Evolutionary conservation across 345 rosid species (phyloP).

Genomic region (Mangifera indica): DNA sequence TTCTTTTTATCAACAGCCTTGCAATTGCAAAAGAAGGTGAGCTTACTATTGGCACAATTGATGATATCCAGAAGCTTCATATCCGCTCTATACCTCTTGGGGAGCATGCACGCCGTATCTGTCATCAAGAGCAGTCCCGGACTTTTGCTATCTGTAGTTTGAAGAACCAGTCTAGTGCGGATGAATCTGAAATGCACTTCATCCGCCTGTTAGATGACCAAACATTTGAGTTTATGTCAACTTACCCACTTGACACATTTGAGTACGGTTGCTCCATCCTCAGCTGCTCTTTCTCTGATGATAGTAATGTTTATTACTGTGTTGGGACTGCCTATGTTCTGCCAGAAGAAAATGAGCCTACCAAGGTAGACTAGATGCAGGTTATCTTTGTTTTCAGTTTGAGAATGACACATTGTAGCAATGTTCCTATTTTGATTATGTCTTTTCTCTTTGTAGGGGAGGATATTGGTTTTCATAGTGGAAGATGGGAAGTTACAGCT

Average conservation of each 20-base stretch:
- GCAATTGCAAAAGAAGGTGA: slow-evolving; percentile 96
- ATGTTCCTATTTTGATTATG: background rate
- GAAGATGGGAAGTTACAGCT: slow-evolving; percentile 91
- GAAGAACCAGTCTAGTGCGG: slow-evolving; percentile 65
- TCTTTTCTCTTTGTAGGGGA: slow-evolving; percentile 50
- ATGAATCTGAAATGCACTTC: slow-evolving; percentile 78
- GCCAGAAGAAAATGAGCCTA: slow-evolving; percentile 86
- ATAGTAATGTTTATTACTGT: slow-evolving; percentile 73
- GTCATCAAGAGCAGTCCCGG: slow-evolving; percentile 93
- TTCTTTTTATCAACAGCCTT: slow-evolving; percentile 49
- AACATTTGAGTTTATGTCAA: slow-evolving; percentile 74
- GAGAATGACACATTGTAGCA: background rate
- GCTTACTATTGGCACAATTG: slow-evolving; percentile 91
- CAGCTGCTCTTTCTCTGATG: slow-evolving; percentile 88
- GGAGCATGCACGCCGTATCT: slow-evolving; percentile 86
- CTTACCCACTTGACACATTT: slow-evolving; percentile 76
- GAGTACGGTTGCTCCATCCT: slow-evolving; percentile 91
- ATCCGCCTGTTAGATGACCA: slow-evolving; percentile 84
- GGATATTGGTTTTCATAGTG: slow-evolving; percentile 78
- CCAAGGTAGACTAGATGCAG: slow-evolving; percentile 48
- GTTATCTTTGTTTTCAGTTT: background rate
- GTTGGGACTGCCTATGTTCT: slow-evolving; percentile 94
- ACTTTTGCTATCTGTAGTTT: slow-evolving; percentile 85
- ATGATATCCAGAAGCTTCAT: slow-evolving; percentile 97
- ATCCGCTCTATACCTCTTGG: slow-evolving; percentile 94